Evolutionary conservation across 371 early-diverging fungal genomes (phyloP), one percentile per base, ranked within the genome.

Genomic region (Zopfochytrium polystomum): DNA sequence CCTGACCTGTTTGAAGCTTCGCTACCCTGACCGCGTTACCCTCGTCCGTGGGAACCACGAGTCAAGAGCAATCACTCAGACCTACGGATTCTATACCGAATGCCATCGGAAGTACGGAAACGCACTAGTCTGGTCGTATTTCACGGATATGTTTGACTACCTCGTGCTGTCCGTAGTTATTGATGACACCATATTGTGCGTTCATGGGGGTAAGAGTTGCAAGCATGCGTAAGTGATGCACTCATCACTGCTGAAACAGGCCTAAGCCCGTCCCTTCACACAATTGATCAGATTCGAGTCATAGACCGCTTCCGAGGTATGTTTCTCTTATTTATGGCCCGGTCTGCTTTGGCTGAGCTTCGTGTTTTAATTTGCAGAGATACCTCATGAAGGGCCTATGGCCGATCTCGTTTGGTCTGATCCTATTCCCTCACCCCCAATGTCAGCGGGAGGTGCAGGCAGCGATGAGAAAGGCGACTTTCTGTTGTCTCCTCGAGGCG

Each of bases 1-100:
- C 52, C 84, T 99, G 31, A 90, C 99, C 50, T 91, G 91, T 15
- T 81, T 97, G 59, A 99, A 38, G 38, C 90, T 98, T 56, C 91
- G 96, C 65, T 91, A 88, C 79, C 90, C 88, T 53, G 90, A 96
- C 67, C 88, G 97, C 51, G 91, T 99, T 60, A 98, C 96, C 29
- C 87, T 99, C 54, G 79, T 99, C 65, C 87, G 99, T 66, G 99
- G 99, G 52, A 99, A 99, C 79, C 99, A 99, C 72, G 99, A 99
- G 74, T 87, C 88, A 62, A 74, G 98, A 63, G 95, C 97, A 72
- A 99, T 99, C 59, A 98, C 98, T 13, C 95, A 98, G 73, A 96
- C 98, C 6, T 99, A 99, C 74, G 99, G 99, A 25, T 99, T 99
- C 71, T 99, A 98, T 74, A 99, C 99, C 72, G 99, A 99, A 72